Base-by-base conservation (phyloP, 1,139 yeast genomes). In the Yamadazyma sp. region DNA sequence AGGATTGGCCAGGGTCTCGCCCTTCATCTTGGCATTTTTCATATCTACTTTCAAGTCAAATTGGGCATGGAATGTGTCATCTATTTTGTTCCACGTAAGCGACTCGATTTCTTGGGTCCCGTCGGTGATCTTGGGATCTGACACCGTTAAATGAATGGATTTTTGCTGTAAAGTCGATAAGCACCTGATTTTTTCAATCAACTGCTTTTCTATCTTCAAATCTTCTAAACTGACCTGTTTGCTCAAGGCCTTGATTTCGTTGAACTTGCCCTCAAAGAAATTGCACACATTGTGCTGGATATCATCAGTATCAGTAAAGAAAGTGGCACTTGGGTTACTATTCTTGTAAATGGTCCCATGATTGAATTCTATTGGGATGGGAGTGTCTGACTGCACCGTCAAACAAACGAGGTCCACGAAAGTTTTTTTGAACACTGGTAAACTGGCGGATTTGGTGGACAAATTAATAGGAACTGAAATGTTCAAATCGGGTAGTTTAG, bases 311-410 rank as follows among this genome's bases (percentile, higher is more conserved):
- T 59, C 64, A 9, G 42, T 40, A 14, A 50, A 46, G 8, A 38
- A 37, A 16, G 48, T 28, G 12, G 27, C 30, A 12, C 29, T 16
- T 3, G 42, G 42, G 18, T 54, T 40, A 2, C 34, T 28, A 37
- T 59, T 56, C 14, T 50, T 50, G 43, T 61, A 66, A 11, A 70
- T 53, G 53, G 68, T 57, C 31, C 63, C 68, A 44, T 68, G 74
- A 44, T 63, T 65, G 37, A 71, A 55, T 42, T 70, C 76, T 13
- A 70, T 44, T 1, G 76, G 76, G 14, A 70, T 61, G 10, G 59
- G 56, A 21, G 51, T 56, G 9, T 56, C 54, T 2, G 74, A 62
- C 30, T 60, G 50, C 11, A 69, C 45, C 1, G 73, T 64, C 11
- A 62, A 45, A 1, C 58, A 70, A 9, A 59, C 60, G 32, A 70